Evolutionary conservation across 2,329 filamentous ascomycete genomes (phyloP).

Genomic region (Xylariaceae sp.): DNA sequence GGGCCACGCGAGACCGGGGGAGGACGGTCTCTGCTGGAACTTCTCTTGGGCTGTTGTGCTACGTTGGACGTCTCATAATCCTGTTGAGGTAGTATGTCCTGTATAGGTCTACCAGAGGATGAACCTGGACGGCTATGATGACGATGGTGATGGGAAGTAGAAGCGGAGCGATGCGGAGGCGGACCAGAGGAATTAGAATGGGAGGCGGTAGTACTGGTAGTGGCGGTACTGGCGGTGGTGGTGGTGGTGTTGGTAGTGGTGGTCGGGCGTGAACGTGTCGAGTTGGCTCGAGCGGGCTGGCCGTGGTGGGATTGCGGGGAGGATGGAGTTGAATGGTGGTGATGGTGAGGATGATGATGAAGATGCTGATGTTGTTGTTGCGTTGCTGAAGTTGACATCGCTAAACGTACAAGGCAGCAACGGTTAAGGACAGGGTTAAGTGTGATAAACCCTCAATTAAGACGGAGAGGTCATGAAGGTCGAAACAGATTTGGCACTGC

Average conservation of each 20-base stretch:
- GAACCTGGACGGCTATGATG: constrained; percentile 44
- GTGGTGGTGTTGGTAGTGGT: constrained; percentile 31
- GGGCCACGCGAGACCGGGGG: constrained; percentile 56
- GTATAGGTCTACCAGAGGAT: constrained; percentile 46
- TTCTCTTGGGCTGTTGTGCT: constrained; percentile 64
- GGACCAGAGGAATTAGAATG: constrained; percentile 23
- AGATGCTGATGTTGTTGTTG: constrained; percentile 35
- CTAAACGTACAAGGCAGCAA: constrained; percentile 25
- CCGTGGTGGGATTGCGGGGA: constrained; percentile 31
- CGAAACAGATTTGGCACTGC: background rate
- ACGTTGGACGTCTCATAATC: constrained; percentile 76
- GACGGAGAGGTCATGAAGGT: background rate
- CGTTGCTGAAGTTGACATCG: constrained; percentile 29
- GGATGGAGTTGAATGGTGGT: constrained; percentile 35
- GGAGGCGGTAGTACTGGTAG: constrained; percentile 28
- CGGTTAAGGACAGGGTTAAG: background rate
- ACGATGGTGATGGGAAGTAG: constrained; percentile 39
- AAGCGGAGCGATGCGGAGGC: constrained; percentile 33
- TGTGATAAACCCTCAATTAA: background rate
- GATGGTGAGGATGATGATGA: constrained; percentile 35
- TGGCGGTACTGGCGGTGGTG: constrained; percentile 31
- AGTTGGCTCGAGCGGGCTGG: constrained; percentile 41
- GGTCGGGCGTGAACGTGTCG: constrained; percentile 41
- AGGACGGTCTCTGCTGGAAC: constrained; percentile 64
- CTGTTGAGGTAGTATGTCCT: constrained; percentile 56